These are phyloP conservation scores for Dioscorea dumetorum DNA, from an alignment of 106 monocot genomes.

Conservation along the genomic window DNA sequence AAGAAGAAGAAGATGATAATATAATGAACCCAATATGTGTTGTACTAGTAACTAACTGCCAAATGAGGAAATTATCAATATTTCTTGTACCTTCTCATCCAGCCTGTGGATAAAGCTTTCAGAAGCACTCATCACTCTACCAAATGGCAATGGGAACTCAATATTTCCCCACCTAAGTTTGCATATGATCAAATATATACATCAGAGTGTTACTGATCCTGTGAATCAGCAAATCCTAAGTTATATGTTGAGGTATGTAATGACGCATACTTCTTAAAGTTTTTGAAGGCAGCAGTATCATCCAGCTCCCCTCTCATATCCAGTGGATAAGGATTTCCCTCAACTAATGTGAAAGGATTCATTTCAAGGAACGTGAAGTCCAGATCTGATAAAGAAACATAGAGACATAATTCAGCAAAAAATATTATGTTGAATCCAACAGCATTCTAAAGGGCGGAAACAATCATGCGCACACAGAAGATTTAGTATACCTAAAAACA, in stretches of 20 bases:
- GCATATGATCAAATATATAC: too few species aligned
- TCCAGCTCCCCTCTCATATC: conserved; percentile 20
- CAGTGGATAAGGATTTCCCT: conserved; percentile 15
- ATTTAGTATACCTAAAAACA: conserved; percentile 5
- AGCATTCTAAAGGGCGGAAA: not conserved
- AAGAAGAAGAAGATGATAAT: too few species aligned
- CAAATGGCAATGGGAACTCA: conserved; percentile 15
- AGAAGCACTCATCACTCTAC: conserved; percentile 10
- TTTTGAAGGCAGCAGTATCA: conserved; percentile 18
- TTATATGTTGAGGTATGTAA: too few species aligned
- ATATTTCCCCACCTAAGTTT: conserved; percentile 13
- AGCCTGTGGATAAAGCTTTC: conserved; percentile 14
- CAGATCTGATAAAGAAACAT: conserved; percentile 1
- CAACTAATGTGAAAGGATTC: conserved; percentile 19
- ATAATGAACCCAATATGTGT: too few species aligned
- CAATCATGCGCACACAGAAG: not conserved
- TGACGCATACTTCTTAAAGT: conserved; percentile 13
- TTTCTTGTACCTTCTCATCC: conserved; percentile 13
- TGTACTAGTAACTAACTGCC: too few species aligned
- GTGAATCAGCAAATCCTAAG: too few species aligned
- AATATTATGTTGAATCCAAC: not conserved
- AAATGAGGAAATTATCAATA: too few species aligned
- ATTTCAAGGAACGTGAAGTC: conserved; percentile 22
- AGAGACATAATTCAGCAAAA: not conserved
- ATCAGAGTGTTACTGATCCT: too few species aligned